Evolutionary conservation across 495 filamentous ascomycete genomes (phyloP).

Genomic region (Lasiosphaeriaceae sp.): DNA sequence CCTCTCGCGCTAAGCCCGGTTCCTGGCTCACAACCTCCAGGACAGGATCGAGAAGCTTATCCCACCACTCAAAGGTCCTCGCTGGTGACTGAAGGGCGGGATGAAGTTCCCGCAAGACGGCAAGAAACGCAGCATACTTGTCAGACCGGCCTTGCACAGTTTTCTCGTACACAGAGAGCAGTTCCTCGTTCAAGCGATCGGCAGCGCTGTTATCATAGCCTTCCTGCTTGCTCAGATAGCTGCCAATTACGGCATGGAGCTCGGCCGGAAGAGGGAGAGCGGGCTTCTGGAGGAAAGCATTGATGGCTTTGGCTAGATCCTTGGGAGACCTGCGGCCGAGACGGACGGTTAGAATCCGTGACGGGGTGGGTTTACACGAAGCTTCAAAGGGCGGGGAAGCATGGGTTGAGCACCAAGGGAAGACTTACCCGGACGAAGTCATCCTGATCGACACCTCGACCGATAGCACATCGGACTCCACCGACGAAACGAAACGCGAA

Average conservation of each 20-base stretch:
- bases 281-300: slow-evolving; percentile 46
- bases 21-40: slow-evolving; percentile 54
- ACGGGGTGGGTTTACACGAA: slow-evolving; percentile 5
- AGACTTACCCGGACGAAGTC: slow-evolving; percentile 33
- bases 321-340: slow-evolving; percentile 40
- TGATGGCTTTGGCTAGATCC: slow-evolving; percentile 59
- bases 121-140: slow-evolving; percentile 58
- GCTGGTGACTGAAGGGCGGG: slow-evolving; percentile 53
- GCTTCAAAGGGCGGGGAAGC: not conserved
- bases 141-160: slow-evolving; percentile 48
- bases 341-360: not conserved
- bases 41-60: slow-evolving; percentile 55
- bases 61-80: slow-evolving; percentile 62
- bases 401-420: not conserved
- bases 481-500: not conserved
- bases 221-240: slow-evolving; percentile 57
- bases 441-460: slow-evolving; percentile 16
- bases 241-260: slow-evolving; percentile 51
- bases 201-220: slow-evolving; percentile 56
- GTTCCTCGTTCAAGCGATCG: slow-evolving; percentile 63
- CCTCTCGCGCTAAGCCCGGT: slow-evolving; percentile 55
- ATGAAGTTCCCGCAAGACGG: slow-evolving; percentile 53
- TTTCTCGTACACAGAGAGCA: slow-evolving; percentile 56
- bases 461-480: not conserved
- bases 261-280: slow-evolving; percentile 60